Evolutionary conservation across 2,329 filamentous ascomycete genomes (phyloP), one percentile per base, ranked within the genome.

Genomic region (Byssoonygena ceratinophila): DNA sequence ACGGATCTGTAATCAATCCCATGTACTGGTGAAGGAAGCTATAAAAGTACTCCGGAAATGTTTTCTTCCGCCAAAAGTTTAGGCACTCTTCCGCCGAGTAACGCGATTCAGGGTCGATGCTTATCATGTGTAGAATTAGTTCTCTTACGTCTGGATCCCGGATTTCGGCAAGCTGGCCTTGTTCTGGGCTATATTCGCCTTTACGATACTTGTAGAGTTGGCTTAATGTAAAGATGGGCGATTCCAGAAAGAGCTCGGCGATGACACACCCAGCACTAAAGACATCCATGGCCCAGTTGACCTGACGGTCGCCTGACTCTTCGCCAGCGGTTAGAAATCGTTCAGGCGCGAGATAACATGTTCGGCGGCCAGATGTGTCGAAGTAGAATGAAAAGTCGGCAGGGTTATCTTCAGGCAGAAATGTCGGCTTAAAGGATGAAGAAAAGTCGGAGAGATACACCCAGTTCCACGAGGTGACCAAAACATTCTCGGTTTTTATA

Each of bases 391-490:
- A 95, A 63, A 97, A 98, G 62, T 97, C 89, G 14, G 88, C 90
- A 1, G 92, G 92, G 63, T 98, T 97, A 63, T 98, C 90, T 67
- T 96, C 91, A 2, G 92, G 92, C 2, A 98, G 75, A 67, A 88
- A 87, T 4, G 90, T 87, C 9, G 90, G 92, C 65, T 98, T 98
- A 73, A 94, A 97, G 0, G 87, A 84, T 0, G 91, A 89, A 3
- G 91, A 95, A 67, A 97, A 98, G 68, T 98, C 92, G n/a, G 90
- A 84, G 34, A 98, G 77, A 66, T 97, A 98, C 1, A 98, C 77
- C 92, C 94, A 98, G 71, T 97, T 96, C 92, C 92, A 98, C 5
- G 92, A 97, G 0, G 92, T 98, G 47, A 98, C 91, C 45, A 98
- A 75, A 32, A 94, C 82, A 63, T 98, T 98, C 69, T 98, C 91